phyloP scores from a whole-genome alignment of 257 asterid genomes.

The Gardenia jasminoides region DNA sequence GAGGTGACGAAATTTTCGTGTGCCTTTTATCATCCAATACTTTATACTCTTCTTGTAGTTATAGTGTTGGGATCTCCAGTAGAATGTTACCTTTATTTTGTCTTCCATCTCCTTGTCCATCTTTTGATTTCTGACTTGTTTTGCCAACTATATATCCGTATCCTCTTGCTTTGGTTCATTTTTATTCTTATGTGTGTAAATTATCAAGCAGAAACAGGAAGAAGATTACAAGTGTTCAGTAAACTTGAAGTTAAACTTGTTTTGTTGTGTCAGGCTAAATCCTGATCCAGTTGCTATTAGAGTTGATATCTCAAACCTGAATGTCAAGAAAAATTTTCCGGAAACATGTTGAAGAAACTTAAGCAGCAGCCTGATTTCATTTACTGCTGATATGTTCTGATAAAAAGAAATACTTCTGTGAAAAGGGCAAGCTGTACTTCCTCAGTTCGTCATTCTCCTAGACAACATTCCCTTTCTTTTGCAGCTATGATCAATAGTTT shows the following conservation, averaged over 20 bases:
- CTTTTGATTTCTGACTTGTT: neutral
- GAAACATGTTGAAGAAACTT: no score
- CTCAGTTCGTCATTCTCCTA: neutral
- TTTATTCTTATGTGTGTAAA: neutral
- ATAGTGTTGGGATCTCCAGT: neutral
- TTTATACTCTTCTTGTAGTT: neutral
- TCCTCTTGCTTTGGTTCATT: neutral
- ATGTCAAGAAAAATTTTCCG: no score
- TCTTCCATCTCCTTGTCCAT: neutral
- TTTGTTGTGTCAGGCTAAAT: neutral
- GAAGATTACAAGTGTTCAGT: neutral
- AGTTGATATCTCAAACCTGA: neutral
- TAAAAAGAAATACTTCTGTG: neutral
- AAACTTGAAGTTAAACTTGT: neutral
- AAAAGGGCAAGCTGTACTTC: neutral
- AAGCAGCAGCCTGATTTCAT: neutral
- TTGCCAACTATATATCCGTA: neutral
- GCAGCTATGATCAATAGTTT: neutral
- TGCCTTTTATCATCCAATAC: neutral
- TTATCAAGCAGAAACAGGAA: neutral
- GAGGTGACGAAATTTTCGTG: slow-evolving; percentile 44
- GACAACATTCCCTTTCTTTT: neutral
- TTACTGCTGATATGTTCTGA: neutral
- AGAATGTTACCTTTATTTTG: neutral
- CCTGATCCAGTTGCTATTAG: neutral